These are phyloP conservation scores for Ceratonia siliqua DNA, from an alignment of 306 rosid species.

Conservation along the genomic window DNA sequence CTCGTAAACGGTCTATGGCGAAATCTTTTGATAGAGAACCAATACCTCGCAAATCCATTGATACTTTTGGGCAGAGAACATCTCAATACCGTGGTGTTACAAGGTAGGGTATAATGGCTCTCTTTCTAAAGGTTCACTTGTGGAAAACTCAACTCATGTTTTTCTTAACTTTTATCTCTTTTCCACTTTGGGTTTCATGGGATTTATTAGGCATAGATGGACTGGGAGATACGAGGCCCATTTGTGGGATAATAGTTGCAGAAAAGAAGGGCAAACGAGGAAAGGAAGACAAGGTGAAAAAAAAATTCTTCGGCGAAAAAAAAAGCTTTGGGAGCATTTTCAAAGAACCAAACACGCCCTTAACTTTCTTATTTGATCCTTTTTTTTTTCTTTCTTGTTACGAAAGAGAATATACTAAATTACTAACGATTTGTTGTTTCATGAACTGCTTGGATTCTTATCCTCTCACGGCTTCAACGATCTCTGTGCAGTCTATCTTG, in stretches of 20 bases:
- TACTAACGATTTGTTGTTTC: no score
- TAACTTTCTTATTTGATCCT: no score
- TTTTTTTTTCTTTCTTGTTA: no score
- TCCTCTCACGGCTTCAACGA: no score
- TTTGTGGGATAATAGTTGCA: constrained; percentile 77
- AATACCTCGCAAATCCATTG: constrained; percentile 83
- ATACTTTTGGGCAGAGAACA: constrained; percentile 96
- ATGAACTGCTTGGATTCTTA: no score
- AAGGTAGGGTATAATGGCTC: constrained; percentile 47
- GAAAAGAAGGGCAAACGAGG: constrained; percentile 77
- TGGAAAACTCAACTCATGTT: no score
- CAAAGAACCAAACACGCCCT: no score
- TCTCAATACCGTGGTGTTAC: constrained; percentile 98
- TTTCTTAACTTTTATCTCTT: background rate
- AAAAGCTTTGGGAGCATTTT: no score
- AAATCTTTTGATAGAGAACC: constrained; percentile 68
- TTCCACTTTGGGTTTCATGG: background rate
- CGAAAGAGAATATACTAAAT: no score
- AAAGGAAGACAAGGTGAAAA: constrained; percentile 83
- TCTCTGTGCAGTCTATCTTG: no score
- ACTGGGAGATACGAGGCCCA: constrained; percentile 85
- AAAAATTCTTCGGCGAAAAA: no score
- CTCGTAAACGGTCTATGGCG: constrained; percentile 58
- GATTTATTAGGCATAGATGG: constrained; percentile 65
- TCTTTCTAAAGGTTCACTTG: background rate